phyloP scores from a whole-genome alignment of 257 asterid species.

The Apocynum venetum region DNA sequence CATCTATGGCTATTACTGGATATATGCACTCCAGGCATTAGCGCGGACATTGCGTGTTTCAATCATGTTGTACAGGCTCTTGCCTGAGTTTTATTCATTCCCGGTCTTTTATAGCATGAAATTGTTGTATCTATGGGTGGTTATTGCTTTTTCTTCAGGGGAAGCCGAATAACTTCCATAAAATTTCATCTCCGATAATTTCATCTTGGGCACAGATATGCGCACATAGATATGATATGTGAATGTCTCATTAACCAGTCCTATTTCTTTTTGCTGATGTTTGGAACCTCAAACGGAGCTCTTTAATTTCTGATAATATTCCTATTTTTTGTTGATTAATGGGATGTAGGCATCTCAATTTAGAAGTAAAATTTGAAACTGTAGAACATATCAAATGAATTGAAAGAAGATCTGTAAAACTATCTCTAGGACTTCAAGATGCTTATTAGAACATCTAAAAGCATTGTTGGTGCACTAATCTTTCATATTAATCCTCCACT shows the following conservation, averaged over 20 bases:
- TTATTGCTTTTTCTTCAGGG: background rate
- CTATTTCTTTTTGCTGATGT: background rate
- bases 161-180: background rate
- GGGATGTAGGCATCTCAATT: background rate
- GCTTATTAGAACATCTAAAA: background rate
- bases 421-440: background rate
- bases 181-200: background rate
- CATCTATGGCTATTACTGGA: background rate
- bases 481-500: background rate
- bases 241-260: background rate
- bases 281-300: background rate
- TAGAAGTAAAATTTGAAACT: background rate
- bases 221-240: too few species aligned
- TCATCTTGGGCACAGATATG: background rate
- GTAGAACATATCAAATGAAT: background rate
- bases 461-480: background rate
- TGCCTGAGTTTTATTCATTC: background rate
- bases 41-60: background rate
- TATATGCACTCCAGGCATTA: background rate
- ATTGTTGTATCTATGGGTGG: background rate
- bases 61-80: background rate
- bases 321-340: background rate
- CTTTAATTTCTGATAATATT: background rate
- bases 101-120: background rate
- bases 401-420: background rate